Base-by-base conservation (phyloP, 331 rosid genomes). In the Rhamnella rubrinervis region DNA sequence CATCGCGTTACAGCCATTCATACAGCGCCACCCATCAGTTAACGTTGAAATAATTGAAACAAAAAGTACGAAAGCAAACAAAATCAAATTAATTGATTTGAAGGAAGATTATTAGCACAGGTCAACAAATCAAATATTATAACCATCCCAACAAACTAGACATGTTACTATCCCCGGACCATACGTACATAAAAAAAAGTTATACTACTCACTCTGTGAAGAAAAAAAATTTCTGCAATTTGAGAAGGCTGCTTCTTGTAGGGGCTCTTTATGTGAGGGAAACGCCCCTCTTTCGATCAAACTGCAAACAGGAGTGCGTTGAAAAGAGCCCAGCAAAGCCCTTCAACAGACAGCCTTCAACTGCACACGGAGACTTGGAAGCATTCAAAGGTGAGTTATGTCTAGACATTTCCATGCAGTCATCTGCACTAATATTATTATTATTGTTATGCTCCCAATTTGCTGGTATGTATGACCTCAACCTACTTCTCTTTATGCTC, bases 301-400 rank as follows among this genome's bases (percentile, higher is more conserved):
- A 76, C 59, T 80, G 84, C 79, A 78, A 73, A 83, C 60, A 71
- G 15, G 89, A 75, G 51, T 85, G 75, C 6, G 86, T 67, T 31
- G 96, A 73, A 52, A 91, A 83, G 67, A 91, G 78, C 61, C 93
- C 91, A 5, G 93, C 97, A 73, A 88, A 80, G 23, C 96, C 97
- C 87, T 88, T 78, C 20, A 89, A 81, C 37, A 91, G 68, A 76
- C 84, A 85, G 37, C 95, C 88, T 84, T 88, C 97, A 78, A 88
- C 90, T 18, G 96, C 86, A 76, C 97, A 88, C 8, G 78, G 84
- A 67, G 96, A 80, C 71, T 81, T 80, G 1, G 96, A 82, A 68
- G 92, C 83, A 72, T 83, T 83, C 68, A 85, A 23, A 1, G 88
- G 81, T 61, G 77, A 73, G 60, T 59, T 85, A 28, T 87, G 88